Base-by-base conservation (phyloP, 345 rosid genomes). In the Syzygium aromaticum region DNA sequence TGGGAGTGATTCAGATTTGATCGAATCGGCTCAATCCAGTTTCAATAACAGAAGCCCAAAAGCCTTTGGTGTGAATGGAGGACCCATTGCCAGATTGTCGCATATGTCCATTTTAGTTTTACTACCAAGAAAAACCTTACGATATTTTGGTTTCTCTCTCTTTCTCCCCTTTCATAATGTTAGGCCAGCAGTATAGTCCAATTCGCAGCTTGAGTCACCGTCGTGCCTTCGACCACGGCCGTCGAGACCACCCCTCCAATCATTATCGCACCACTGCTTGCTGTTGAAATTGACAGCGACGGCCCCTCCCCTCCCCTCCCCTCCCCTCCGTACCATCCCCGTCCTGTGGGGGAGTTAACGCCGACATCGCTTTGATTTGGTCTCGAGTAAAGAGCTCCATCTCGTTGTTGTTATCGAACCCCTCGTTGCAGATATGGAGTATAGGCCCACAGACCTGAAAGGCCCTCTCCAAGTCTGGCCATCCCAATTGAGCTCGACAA, bases 241-340 rank as follows among this genome's bases (percentile, higher is more conserved):
- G 4, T 61, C 1, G 23, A 67, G 78, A 0, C 21, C 78, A 17
- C 23, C 43, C 78, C 43, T 17, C 6, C 21, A 10, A 8, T 67
- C 43, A 4, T 67, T 67, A 67, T 67, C 46, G 4, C 23, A 16
- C 12, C 43, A 33, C 78, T 8, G 22, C 1, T 30, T 30, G 43
- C 43, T 16, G 23, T 67, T 30, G 43, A 8, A 67, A 67, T 67
- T 23, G 3, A 4, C 0, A 67, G 17, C 2, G 43, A 67, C 78
- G 21, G 3, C 19, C 0, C 43, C 73, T 12, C 0, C 33, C 30
- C 3, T 64, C 19, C 0, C 43, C 73, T 12, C 0, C 33, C 30
- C 3, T 64, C 40, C 22, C 46, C 46, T 43, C 7, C 1, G 46
- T 43, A 43, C 46, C 46, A 43, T 43, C 46, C 46, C 77, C 22